Percentiles rank a stretch among this genome's conserved stretches.
These are phyloP conservation scores for Hordeum vulgare DNA, from an alignment of 176 grass and related monocot species.

Conservation along the genomic window MorexV3_pseudomolecules_assembly NC_058524.1:570383588-570384087, in stretches of 20 bases:
- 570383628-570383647: conserved; percentile 72
- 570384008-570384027: conserved; percentile 83
- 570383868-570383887: conserved; percentile 72
- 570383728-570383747: neutral
- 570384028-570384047: conserved; percentile 84
- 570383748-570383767: neutral
- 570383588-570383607: conserved; percentile 98
- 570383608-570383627: conserved; percentile 81
- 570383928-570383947: conserved; percentile 91
- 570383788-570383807: neutral
- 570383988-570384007: too few species aligned
- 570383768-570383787: neutral
- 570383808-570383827: too few species aligned
- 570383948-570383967: conserved; percentile 96
- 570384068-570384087: neutral
- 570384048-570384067: conserved; percentile 50
- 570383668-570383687: too few species aligned
- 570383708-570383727: neutral
- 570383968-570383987: conserved; percentile 91
- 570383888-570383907: conserved; percentile 65
- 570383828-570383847: conserved; percentile 12
- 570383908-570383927: conserved; percentile 75
- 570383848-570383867: conserved; percentile 26
- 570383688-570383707: conserved; percentile 94
- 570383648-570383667: conserved; percentile 96